Evolutionary conservation across 345 rosid genomes (phyloP), one percentile per base, ranked within the genome.

Genomic region (Kernera saxatilis): DNA sequence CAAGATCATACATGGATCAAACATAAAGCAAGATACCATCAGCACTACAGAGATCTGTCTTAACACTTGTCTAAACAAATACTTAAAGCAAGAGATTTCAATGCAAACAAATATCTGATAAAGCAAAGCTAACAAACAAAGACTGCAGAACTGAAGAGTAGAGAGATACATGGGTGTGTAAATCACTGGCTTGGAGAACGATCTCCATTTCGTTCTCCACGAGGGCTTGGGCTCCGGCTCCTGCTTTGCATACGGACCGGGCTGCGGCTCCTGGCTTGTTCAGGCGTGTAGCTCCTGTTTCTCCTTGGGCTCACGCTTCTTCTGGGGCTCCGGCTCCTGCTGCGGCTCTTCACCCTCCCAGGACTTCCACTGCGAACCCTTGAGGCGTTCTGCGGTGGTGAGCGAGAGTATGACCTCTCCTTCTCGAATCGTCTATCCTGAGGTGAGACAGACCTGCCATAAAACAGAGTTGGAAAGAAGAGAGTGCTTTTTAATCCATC

Each of bases 171-270:
- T 26, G 46, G 10, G 18, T 13, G 30, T 64, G 13, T 26, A 50
- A 30, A 49, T 89, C 87, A 89, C 73, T 70, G 87, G 78, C 87
- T 84, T 18, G 96, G 93, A 77, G 97, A 87, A 78, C 90, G 82
- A 21, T 77, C 88, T 64, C 44, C 65, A 40, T 76, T 76, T 17
- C 52, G 40, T 54, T 33, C 71, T 5, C 87, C 88, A 41, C 75
- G 67, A 23, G 64, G 86, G 65, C 40, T 33, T 22, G 69, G 63
- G 78, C 83, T 85, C 57, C 73, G 69, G 53, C 79, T 80, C 55
- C 85, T 64, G 54, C 81, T 80, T 40, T 51, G 76, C 71, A 87
- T 74, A 60, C 80, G 78, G 46, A 84, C 80, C 0, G 61, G 75
- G 74, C 82, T 76, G 3, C 59, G 67, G 78, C 91, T 88, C 74